A percentile compares a stretch with the other conserved stretches of the same genome.
These are phyloP conservation scores for Xerocomus potaroensis DNA, from an alignment of 768 basidiomycete genomes.

Conservation along the genomic window DNA sequence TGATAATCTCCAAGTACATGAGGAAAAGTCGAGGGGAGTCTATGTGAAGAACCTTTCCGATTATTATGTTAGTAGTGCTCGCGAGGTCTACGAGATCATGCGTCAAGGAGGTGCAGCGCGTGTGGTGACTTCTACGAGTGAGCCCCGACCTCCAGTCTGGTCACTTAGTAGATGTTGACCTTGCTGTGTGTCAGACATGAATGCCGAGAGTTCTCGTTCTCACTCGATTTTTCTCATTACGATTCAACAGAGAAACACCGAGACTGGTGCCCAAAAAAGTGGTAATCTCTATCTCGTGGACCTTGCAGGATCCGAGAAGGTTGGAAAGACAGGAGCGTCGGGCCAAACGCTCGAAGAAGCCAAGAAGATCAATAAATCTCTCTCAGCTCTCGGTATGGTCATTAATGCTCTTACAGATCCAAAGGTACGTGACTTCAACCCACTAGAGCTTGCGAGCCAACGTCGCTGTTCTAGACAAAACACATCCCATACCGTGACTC, in stretches of 20 bases:
- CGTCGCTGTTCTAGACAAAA: slow-evolving; percentile 57
- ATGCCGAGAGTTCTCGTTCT: slow-evolving; percentile 97
- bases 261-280: slow-evolving; percentile 92
- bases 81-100: slow-evolving; percentile 99
- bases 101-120: slow-evolving; percentile 88
- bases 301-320: slow-evolving; percentile 97
- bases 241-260: slow-evolving; percentile 94
- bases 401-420: slow-evolving; percentile 97
- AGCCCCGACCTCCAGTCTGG: slow-evolving; percentile 27
- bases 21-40: slow-evolving; percentile 95
- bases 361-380: slow-evolving; percentile 99
- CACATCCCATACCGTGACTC: slow-evolving; percentile 99
- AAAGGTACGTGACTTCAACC: slow-evolving; percentile 55
- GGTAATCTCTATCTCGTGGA: slow-evolving; percentile 98
- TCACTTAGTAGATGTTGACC: slow-evolving; percentile 1
- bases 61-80: slow-evolving; percentile 94
- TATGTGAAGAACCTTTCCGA: slow-evolving; percentile 98
- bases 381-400: slow-evolving; percentile 98
- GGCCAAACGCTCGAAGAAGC: slow-evolving; percentile 99
- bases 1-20: slow-evolving; percentile 97
- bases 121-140: slow-evolving; percentile 92
- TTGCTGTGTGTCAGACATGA: slow-evolving; percentile 73
- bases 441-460: slow-evolving; percentile 3
- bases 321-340: slow-evolving; percentile 98
- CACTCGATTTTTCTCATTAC: slow-evolving; percentile 99